These are phyloP conservation scores for Aspergillus floridensis DNA, from an alignment of 2,329 filamentous ascomycete species.

Conservation along the genomic window DNA sequence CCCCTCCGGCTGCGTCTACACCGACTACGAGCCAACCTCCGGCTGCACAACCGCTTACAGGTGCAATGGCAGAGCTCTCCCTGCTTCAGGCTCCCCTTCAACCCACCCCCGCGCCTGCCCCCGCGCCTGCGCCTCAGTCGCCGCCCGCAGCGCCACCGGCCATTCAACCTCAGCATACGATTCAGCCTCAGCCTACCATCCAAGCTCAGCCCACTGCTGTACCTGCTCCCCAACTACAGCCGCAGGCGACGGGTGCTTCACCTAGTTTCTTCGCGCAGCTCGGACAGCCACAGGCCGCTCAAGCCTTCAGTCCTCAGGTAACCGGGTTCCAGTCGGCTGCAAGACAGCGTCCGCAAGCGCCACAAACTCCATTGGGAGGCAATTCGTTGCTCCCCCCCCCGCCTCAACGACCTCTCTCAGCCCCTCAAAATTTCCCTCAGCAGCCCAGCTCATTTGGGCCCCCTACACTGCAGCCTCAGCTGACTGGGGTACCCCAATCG, in stretches of 20 bases:
- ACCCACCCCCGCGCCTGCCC: slow-evolving; percentile 51
- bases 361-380: slow-evolving; percentile 57
- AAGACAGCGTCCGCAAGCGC: slow-evolving; percentile 69
- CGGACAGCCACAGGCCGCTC: slow-evolving; percentile 25
- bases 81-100: slow-evolving; percentile 60
- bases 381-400: slow-evolving; percentile 71
- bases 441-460: slow-evolving; percentile 70
- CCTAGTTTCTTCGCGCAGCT: slow-evolving; percentile 53
- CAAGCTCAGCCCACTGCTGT: slow-evolving; percentile 29
- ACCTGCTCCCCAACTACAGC: slow-evolving; percentile 33
- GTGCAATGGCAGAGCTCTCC: slow-evolving; percentile 68
- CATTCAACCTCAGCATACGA: slow-evolving; percentile 27
- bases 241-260: slow-evolving; percentile 43
- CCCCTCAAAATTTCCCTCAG: slow-evolving; percentile 73
- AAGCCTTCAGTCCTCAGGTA: slow-evolving; percentile 35
- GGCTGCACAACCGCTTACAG: slow-evolving; percentile 53
- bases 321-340: slow-evolving; percentile 44
- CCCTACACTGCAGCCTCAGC: slow-evolving; percentile 75
- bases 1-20: slow-evolving; percentile 27
- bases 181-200: neutral
- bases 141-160: slow-evolving; percentile 38
- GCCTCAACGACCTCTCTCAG: slow-evolving; percentile 78
- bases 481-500: slow-evolving; percentile 68
- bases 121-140: slow-evolving; percentile 48
- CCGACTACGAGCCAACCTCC: slow-evolving; percentile 33